Conservation (phyloP, 1,284 basidiomycete species). For the Austroboletus rostrupii region DNA sequence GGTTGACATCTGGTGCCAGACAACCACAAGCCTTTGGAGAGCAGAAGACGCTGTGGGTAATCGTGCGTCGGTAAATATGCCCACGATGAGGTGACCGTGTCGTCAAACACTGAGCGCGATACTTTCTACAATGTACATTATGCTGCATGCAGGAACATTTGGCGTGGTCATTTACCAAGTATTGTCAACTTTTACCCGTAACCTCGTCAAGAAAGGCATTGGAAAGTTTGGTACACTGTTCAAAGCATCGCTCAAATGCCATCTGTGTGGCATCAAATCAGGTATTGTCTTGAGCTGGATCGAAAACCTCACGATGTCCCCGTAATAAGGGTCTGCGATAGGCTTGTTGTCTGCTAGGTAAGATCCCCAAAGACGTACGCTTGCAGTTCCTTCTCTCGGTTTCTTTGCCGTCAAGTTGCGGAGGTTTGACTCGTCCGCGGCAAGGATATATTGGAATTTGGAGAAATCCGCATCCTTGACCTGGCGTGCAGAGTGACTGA, state of each 20-base stretch:
- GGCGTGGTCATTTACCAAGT: not conserved
- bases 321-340: constrained; percentile 75
- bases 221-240: constrained; percentile 63
- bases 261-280: constrained; percentile 30
- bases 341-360: constrained; percentile 55
- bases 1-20: constrained; percentile 39
- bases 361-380: constrained; percentile 70
- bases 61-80: constrained; percentile 80
- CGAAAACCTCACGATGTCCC: constrained; percentile 46
- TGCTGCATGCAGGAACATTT: not conserved
- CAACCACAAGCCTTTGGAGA: constrained; percentile 79
- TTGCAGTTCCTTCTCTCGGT: constrained; percentile 50
- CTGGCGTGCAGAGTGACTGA: constrained; percentile 58
- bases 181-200: constrained; percentile 31
- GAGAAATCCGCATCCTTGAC: constrained; percentile 57
- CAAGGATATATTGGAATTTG: constrained; percentile 66
- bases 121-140: constrained; percentile 8
- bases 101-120: not conserved
- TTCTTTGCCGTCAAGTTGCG: constrained; percentile 51
- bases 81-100: constrained; percentile 42
- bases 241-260: constrained; percentile 56
- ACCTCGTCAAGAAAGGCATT: constrained; percentile 72
- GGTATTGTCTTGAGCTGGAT: not conserved
- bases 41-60: constrained; percentile 76
- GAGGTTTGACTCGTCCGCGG: constrained; percentile 66